A percentile compares a stretch with the other conserved stretches of the same genome.
These are phyloP conservation scores for Ascochyta pisi DNA, from an alignment of 2,329 filamentous ascomycete genomes.

Conservation along the genomic window DNA sequence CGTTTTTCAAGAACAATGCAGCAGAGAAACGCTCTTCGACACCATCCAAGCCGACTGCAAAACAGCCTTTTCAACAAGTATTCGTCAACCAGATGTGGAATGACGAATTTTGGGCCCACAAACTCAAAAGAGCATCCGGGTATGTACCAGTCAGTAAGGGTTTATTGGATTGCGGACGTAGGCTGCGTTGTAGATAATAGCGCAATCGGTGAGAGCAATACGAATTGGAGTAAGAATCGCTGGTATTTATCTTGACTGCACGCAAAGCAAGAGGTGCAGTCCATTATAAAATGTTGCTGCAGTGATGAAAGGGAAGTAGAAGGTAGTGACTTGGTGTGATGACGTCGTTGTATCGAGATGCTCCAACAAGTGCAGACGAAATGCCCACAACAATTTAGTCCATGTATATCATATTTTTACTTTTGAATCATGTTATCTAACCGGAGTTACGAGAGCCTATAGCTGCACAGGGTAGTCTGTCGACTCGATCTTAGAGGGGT, in stretches of 20 bases:
- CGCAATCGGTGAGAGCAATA: not conserved
- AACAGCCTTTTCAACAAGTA: not conserved
- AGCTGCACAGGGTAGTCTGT: conserved; percentile 42
- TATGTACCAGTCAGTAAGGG: not conserved
- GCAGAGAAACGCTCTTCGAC: not conserved
- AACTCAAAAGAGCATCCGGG: not conserved
- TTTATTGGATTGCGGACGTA: not conserved
- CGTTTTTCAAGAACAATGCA: not conserved
- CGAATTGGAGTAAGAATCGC: not conserved
- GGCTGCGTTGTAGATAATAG: not conserved
- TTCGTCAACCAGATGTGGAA: not conserved
- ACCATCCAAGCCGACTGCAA: not conserved
- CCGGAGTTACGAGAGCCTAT: conserved; percentile 10
- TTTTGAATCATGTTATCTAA: not conserved
- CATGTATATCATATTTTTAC: not conserved
- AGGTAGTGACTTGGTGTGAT: not conserved
- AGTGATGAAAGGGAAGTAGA: not conserved
- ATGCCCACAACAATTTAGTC: not conserved
- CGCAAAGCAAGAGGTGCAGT: not conserved
- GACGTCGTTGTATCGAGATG: not conserved
- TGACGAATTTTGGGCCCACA: not conserved
- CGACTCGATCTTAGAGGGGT: conserved; percentile 71
- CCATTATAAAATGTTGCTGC: not conserved
- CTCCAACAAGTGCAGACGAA: too few relatives aligned
- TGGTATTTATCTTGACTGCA: not conserved